Percentiles rank a stretch among this genome's conserved stretches.
These are phyloP conservation scores for Meyerozyma smithsonii DNA, from an alignment of 1,139 yeast species.

Conservation along the genomic window DNA sequence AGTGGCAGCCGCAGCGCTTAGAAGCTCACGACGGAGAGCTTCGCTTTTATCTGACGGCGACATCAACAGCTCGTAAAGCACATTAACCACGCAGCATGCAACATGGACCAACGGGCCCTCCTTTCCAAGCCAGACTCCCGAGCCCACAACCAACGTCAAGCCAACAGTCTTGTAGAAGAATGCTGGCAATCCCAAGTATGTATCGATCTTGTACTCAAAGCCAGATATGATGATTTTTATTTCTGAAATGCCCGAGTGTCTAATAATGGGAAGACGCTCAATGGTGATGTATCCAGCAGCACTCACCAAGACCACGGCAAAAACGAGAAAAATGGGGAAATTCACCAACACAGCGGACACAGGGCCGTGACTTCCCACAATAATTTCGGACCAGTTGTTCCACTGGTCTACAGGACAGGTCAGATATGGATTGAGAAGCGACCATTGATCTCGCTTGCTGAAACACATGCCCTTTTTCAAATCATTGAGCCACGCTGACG, in stretches of 20 bases:
- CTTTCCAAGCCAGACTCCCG: constrained; percentile 87
- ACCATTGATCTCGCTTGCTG: constrained; percentile 36
- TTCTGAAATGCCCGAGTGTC: constrained; percentile 69
- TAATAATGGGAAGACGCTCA: constrained; percentile 39
- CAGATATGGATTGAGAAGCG: constrained; percentile 40
- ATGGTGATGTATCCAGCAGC: constrained; percentile 30
- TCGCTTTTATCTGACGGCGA: constrained; percentile 37
- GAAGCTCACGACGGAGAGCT: constrained; percentile 55
- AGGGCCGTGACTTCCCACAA: constrained; percentile 18
- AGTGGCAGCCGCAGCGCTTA: constrained; percentile 86
- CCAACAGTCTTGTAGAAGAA: constrained; percentile 50
- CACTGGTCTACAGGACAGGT: constrained; percentile 43
- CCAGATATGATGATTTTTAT: constrained; percentile 63
- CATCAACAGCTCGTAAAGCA: constrained; percentile 35
- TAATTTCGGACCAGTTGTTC: constrained; percentile 36
- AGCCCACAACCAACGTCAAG: constrained; percentile 61
- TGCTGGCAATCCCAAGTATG: constrained; percentile 45
- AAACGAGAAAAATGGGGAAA: constrained; percentile 33
- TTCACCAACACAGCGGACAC: constrained; percentile 23
- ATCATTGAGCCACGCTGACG: constrained; percentile 61
- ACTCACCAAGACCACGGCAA: constrained; percentile 23
- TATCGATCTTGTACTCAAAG: constrained; percentile 35
- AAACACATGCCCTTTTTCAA: constrained; percentile 46
- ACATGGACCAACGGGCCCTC: constrained; percentile 94
- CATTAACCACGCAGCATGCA: constrained; percentile 56